Conservation (phyloP, 1,284 basidiomycete species). For the Bjerkandera adusta region DNA sequence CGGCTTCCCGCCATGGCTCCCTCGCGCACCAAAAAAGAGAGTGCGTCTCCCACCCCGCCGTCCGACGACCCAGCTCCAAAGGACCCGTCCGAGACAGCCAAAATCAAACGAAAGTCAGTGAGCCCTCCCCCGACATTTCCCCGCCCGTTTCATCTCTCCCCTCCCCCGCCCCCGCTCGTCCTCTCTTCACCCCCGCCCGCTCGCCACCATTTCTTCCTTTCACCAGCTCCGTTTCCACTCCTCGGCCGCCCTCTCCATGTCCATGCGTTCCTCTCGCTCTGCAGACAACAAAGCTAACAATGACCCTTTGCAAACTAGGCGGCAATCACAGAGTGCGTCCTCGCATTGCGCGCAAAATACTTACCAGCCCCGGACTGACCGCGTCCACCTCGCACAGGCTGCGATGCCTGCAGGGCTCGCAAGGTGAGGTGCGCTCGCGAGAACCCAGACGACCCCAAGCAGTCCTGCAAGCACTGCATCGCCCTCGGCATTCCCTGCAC, state of each 20-base stretch:
- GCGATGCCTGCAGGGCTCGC: conserved; percentile 80
- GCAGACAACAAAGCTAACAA: conserved; percentile 19
- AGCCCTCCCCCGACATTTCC: conserved; percentile 38
- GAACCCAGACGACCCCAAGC: conserved; percentile 70
- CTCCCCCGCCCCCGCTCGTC: conserved; percentile 25
- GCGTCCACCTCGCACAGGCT: conserved; percentile 52
- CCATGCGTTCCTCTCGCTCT: conserved; percentile 21
- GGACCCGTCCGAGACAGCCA: conserved; percentile 60
- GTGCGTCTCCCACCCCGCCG: conserved; percentile 55
- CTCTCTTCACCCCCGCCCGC: conserved; percentile 19
- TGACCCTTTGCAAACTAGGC: conserved; percentile 46
- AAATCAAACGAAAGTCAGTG: conserved; percentile 73
- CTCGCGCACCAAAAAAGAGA: conserved; percentile 64
- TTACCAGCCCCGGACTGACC: conserved; percentile 16
- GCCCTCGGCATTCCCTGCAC: conserved; percentile 82
- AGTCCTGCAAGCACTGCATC: conserved; percentile 81
- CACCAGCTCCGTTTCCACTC: conserved; percentile 21
- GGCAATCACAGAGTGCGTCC: conserved; percentile 73
- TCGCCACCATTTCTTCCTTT: conserved; percentile 19
- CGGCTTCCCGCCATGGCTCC: conserved; percentile 50
- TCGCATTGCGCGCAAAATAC: conserved; percentile 19
- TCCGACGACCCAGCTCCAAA: conserved; percentile 55
- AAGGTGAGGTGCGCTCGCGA: conserved; percentile 81
- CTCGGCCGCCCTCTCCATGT: conserved; percentile 19
- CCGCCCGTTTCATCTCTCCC: conserved; percentile 34